phyloP scores from a whole-genome alignment of 495 filamentous ascomycete genomes.

The Niebla homalea region DNA sequence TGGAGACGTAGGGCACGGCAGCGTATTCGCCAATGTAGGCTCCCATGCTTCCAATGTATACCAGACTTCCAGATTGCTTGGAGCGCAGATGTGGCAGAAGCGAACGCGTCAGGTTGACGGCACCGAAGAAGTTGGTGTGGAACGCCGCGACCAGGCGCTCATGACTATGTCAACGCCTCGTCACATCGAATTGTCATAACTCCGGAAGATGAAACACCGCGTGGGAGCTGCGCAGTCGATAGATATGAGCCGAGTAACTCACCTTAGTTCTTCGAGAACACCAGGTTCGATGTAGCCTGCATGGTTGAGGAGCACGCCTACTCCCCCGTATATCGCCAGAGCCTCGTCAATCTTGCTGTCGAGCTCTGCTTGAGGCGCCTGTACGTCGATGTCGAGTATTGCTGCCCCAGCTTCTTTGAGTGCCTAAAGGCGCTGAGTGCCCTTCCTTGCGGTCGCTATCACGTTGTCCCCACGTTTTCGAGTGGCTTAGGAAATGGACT shows the following conservation, averaged over 20 bases:
- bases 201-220: not conserved
- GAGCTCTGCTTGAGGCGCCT: constrained; percentile 13
- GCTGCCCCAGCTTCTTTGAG: constrained; percentile 26
- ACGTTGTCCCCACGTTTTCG: constrained; percentile 29
- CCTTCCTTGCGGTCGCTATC: constrained; percentile 27
- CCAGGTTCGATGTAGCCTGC: constrained; percentile 20
- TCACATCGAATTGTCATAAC: not conserved
- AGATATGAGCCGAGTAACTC: not conserved
- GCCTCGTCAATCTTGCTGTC: constrained; percentile 6
- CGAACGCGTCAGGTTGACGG: constrained; percentile 29
- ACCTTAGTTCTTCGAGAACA: constrained; percentile 22
- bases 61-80: constrained; percentile 22
- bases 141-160: constrained; percentile 9
- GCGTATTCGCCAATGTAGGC: constrained; percentile 10
- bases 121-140: constrained; percentile 39
- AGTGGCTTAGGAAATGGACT: constrained; percentile 21
- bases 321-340: constrained; percentile 10
- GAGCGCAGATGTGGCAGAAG: constrained; percentile 31
- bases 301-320: constrained; percentile 24
- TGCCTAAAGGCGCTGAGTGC: constrained; percentile 17
- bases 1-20: constrained; percentile 19
- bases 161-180: constrained; percentile 19
- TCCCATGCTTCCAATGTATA: constrained; percentile 29
- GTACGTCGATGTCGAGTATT: constrained; percentile 28
- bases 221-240: no score